Evolutionary conservation across 306 rosid species (phyloP).

Genomic region (Rosa persica): DNA sequence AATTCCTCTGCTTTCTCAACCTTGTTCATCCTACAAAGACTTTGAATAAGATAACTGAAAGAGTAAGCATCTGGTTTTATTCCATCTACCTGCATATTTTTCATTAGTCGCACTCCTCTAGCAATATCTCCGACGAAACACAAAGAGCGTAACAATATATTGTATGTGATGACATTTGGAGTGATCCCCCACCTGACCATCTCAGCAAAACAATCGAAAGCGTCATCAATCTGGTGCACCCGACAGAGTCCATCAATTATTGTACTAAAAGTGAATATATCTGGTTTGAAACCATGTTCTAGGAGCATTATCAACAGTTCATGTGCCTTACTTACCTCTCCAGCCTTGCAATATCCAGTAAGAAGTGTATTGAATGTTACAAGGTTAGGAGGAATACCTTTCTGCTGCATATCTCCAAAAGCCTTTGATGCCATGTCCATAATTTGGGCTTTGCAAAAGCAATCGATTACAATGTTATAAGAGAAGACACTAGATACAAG

Average conservation of each 20-base stretch:
- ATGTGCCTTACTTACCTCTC: constrained; percentile 48
- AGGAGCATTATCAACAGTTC: constrained; percentile 66
- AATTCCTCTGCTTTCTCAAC: constrained; percentile 62
- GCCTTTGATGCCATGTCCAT: constrained; percentile 57
- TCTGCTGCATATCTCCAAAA: constrained; percentile 52
- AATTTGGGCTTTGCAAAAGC: constrained; percentile 62
- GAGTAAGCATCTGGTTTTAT: constrained; percentile 67
- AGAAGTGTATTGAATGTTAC: constrained; percentile 84
- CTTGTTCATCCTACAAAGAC: constrained; percentile 53
- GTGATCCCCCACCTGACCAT: constrained; percentile 72
- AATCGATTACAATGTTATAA: constrained; percentile 72
- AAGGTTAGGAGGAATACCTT: constrained; percentile 65
- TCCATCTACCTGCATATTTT: constrained; percentile 65
- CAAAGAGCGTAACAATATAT: constrained; percentile 67
- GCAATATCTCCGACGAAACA: constrained; percentile 56
- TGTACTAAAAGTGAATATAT: constrained; percentile 73
- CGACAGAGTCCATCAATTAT: constrained; percentile 80
- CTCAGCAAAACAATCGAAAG: constrained; percentile 76
- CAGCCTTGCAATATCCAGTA: constrained; percentile 62
- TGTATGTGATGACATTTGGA: constrained; percentile 69
- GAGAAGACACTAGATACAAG: constrained; percentile 52
- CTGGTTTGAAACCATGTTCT: constrained; percentile 57
- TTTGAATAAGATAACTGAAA: constrained; percentile 65
- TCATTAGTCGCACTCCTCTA: constrained; percentile 52
- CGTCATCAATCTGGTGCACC: constrained; percentile 45